Evolutionary conservation across 352 stramenopile species (phyloP).

Genomic region (Phytophthora palmivora): DNA sequence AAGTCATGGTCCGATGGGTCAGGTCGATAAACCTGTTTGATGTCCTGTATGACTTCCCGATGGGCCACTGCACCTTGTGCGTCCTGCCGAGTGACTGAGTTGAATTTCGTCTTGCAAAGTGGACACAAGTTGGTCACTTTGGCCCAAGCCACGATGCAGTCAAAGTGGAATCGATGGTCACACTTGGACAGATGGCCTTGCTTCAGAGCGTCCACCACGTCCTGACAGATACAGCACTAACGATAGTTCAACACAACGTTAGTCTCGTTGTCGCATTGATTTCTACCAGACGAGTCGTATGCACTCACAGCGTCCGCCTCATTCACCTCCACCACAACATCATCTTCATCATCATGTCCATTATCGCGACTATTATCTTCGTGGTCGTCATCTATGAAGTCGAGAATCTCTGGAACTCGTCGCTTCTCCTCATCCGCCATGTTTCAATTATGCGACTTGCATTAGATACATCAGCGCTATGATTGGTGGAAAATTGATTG

Average conservation of each 20-base stretch:
- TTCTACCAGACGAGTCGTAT: too few relatives aligned
- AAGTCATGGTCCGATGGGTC: conserved; percentile 74
- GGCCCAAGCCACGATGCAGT: conserved; percentile 84
- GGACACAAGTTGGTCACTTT: conserved; percentile 88
- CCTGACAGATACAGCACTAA: conserved; percentile 87
- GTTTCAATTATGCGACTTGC: conserved; percentile 6
- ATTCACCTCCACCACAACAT: conserved; percentile 41
- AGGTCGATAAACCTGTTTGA: conserved; percentile 69
- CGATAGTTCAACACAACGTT: conserved; percentile 8
- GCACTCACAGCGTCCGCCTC: conserved; percentile 45
- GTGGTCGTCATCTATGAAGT: conserved; percentile 7
- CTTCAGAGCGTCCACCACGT: conserved; percentile 56
- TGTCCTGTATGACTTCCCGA: conserved; percentile 47
- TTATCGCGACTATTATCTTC: too few relatives aligned
- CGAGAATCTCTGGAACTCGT: conserved; percentile 1
- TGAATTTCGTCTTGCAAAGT: conserved; percentile 83
- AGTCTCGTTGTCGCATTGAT: too few relatives aligned
- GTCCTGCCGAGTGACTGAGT: conserved; percentile 54
- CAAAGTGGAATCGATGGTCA: conserved; percentile 86
- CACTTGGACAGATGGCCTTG: conserved; percentile 69
- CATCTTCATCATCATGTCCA: conserved; percentile 21
- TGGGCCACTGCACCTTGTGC: conserved; percentile 44
- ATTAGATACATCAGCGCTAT: background rate
- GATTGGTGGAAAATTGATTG: background rate
- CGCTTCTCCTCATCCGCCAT: conserved; percentile 31